Evolutionary conservation across 805 yeast species (phyloP).

Genomic region (Millerago galiae): DNA sequence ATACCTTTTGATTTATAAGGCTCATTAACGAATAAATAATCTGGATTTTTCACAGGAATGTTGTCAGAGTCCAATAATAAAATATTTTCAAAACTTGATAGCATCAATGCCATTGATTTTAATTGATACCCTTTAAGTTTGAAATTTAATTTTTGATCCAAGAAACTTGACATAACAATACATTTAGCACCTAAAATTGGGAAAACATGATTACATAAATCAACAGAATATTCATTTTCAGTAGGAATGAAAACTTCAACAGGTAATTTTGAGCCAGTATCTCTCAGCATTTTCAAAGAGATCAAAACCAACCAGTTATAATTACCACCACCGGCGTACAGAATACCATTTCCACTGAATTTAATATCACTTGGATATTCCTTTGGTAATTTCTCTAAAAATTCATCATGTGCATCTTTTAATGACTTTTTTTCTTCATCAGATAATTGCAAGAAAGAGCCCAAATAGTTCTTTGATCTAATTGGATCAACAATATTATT

Average conservation of each 20-base stretch:
- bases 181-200: constrained; percentile 67
- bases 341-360: constrained; percentile 52
- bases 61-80: constrained; percentile 75
- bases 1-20: constrained; percentile 33
- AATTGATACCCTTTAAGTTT: constrained; percentile 54
- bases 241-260: constrained; percentile 79
- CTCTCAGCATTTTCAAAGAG: constrained; percentile 49
- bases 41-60: constrained; percentile 46
- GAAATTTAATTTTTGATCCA: constrained; percentile 33
- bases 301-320: constrained; percentile 58
- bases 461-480: constrained; percentile 19
- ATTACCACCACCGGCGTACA: constrained; percentile 70
- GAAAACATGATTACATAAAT: constrained; percentile 57
- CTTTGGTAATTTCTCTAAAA: constrained; percentile 31
- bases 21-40: constrained; percentile 33
- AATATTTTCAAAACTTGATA: constrained; percentile 74
- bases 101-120: constrained; percentile 65
- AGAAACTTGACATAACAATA: constrained; percentile 41
- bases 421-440: constrained; percentile 13
- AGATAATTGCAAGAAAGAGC: constrained; percentile 13
- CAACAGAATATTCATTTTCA: constrained; percentile 62
- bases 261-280: constrained; percentile 62
- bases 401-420: constrained; percentile 16
- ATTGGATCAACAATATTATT: constrained; percentile 19
- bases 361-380: constrained; percentile 32